phyloP scores from a whole-genome alignment of 345 rosid species.

The Gynandropsis gynandra region DNA sequence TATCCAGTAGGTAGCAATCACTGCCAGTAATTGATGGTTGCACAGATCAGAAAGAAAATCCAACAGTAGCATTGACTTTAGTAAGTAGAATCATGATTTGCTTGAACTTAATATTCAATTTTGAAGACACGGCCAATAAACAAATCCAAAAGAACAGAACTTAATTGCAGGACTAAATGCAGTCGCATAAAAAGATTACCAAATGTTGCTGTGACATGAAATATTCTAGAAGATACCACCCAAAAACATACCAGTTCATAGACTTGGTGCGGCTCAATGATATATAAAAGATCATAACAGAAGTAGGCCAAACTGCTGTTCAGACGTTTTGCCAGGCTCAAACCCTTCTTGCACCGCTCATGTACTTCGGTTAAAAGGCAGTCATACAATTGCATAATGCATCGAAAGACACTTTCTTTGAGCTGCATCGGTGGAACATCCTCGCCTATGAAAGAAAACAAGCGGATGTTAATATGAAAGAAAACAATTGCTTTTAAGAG shows the following conservation, averaged over 20 bases:
- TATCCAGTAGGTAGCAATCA: no score
- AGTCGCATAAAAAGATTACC: neutral
- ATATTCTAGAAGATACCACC: conserved; percentile 7
- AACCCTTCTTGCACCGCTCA: conserved; percentile 97
- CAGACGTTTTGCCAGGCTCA: conserved; percentile 87
- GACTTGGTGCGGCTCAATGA: conserved; percentile 95
- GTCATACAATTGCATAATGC: conserved; percentile 85
- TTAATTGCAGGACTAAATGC: neutral
- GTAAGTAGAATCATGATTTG: conserved; percentile 11
- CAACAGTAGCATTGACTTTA: conserved; percentile 9
- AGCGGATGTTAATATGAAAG: neutral
- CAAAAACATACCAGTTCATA: conserved; percentile 76
- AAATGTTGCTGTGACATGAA: conserved; percentile 3
- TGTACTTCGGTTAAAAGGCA: conserved; percentile 96
- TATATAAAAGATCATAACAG: conserved; percentile 91
- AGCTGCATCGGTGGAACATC: conserved; percentile 99
- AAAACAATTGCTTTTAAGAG: conserved; percentile 5
- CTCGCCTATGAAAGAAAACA: conserved; percentile 44
- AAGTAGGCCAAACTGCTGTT: conserved; percentile 98
- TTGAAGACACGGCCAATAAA: conserved; percentile 1
- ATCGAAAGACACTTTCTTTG: conserved; percentile 91
- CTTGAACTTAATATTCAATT: neutral
- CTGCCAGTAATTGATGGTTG: no score
- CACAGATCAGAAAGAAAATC: no score
- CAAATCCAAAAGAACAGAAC: neutral